Evolutionary conservation across 1,139 yeast species (phyloP), one percentile per base, ranked within the genome.

Genomic region (Yamadazyma atmosphaerica): DNA sequence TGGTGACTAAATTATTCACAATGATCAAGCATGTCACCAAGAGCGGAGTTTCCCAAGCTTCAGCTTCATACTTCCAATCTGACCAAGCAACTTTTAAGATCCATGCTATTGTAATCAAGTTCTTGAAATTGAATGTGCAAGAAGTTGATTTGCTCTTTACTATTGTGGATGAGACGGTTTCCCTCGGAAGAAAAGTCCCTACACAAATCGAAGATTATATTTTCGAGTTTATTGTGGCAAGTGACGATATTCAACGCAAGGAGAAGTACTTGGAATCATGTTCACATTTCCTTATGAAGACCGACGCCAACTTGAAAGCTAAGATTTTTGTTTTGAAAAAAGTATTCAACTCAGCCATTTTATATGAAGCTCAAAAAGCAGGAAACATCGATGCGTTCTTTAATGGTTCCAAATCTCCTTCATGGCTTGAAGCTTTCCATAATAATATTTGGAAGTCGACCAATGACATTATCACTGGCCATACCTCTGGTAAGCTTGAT

Each of bases 391-490:
- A 70, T 21, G 65, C 57, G 0, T 68, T 86, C 38, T 69, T 81
- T 33, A 62, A 60, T 16, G 49, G 41, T n/a, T 52, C 53, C 1
- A 47, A 48, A 4, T 45, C 63, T 4, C 76, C 81, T 0, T 63
- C 61, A 2, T 88, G 97, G 95, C 61, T 92, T 29, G 75, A 73
- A 6, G 52, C 57, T 5, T 74, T 90, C 3, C 82, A 80, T 44
- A 68, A 72, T 10, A 77, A 77, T 41, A 71, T 92, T 11, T 92
- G 98, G 98, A 72, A 77, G 49, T 76, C 84, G 0, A 68, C 76
- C 0, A 70, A 74, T 40, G 79, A 78, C 35, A 66, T 77, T 22
- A 65, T 77, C 21, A 68, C 78, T 2, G 79, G 74, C 39, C 83
- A 77, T 37, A 73, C 79, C 8, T 76, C 88, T 0, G 95, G 92